Conservation (phyloP, 83 land plant species). For the Picea abies region DNA sequence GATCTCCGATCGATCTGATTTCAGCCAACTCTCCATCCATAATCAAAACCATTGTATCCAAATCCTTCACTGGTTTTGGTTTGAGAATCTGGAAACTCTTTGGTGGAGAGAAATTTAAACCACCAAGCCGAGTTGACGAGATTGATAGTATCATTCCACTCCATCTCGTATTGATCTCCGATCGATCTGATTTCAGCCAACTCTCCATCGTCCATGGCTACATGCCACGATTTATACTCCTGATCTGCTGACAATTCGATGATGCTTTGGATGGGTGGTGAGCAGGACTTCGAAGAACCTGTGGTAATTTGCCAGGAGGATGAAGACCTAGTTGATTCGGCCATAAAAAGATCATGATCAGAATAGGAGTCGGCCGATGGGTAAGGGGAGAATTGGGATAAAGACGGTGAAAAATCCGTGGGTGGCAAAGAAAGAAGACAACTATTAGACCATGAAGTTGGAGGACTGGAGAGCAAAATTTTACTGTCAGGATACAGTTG, state of each 20-base stretch:
- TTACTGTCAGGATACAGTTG: background rate
- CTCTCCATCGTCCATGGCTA: constrained; percentile 34
- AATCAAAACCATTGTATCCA: too few relatives aligned
- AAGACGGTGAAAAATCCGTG: background rate
- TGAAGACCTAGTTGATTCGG: too few relatives aligned
- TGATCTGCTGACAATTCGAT: background rate
- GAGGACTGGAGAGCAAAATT: background rate
- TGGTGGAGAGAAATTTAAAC: background rate
- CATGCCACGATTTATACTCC: constrained; percentile 6
- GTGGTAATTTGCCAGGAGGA: background rate
- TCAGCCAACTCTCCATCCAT: constrained; percentile 53
- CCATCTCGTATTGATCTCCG: constrained; percentile 58
- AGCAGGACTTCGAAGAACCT: constrained; percentile 1
- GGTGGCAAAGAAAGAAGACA: background rate
- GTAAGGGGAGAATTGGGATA: background rate
- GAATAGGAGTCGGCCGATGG: too few relatives aligned
- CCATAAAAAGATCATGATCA: too few relatives aligned
- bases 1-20: constrained; percentile 55
- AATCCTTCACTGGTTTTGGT: background rate
- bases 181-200: constrained; percentile 57
- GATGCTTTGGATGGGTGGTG: background rate
- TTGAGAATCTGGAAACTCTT: background rate
- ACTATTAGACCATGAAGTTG: background rate
- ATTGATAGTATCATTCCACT: constrained; percentile 50
- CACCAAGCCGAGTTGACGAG: constrained; percentile 29